These are phyloP conservation scores for Trichoderma erinaceum DNA, from an alignment of 495 filamentous ascomycete species.

Conservation along the genomic window DNA sequence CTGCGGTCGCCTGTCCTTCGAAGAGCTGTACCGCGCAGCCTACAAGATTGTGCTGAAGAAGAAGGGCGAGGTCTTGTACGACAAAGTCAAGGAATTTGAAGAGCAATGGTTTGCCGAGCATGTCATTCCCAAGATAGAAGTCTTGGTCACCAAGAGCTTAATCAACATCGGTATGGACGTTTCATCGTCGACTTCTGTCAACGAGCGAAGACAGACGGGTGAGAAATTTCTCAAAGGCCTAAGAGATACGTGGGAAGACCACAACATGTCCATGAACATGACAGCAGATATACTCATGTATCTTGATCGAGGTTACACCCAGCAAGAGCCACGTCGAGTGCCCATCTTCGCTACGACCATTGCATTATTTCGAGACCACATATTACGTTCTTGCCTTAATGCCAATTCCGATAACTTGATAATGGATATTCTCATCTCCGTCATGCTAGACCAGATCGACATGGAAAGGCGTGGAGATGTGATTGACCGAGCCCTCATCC, in stretches of 20 bases:
- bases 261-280: slow-evolving; percentile 94
- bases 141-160: slow-evolving; percentile 56
- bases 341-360: slow-evolving; percentile 80
- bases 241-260: slow-evolving; percentile 75
- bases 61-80: slow-evolving; percentile 78
- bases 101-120: slow-evolving; percentile 66
- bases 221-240: slow-evolving; percentile 76
- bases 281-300: slow-evolving; percentile 97
- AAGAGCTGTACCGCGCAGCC: slow-evolving; percentile 90
- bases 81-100: slow-evolving; percentile 71
- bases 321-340: slow-evolving; percentile 60
- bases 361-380: slow-evolving; percentile 77
- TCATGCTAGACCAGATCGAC: slow-evolving; percentile 83
- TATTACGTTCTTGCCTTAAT: slow-evolving; percentile 50
- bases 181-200: slow-evolving; percentile 51
- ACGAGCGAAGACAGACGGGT: slow-evolving; percentile 71
- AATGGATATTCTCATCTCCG: slow-evolving; percentile 67
- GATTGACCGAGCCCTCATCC: slow-evolving; percentile 75
- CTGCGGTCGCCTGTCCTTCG: slow-evolving; percentile 84
- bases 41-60: slow-evolving; percentile 92
- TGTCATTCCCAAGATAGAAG: slow-evolving; percentile 58
- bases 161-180: slow-evolving; percentile 40
- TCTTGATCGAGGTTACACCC: slow-evolving; percentile 78
- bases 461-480: slow-evolving; percentile 88
- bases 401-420: slow-evolving; percentile 30